Percentiles rank a stretch among this genome's conserved stretches.
These are phyloP conservation scores for Podospora bellae-mahoneyi DNA, from an alignment of 495 filamentous ascomycete species.

Conservation along the genomic window DNA sequence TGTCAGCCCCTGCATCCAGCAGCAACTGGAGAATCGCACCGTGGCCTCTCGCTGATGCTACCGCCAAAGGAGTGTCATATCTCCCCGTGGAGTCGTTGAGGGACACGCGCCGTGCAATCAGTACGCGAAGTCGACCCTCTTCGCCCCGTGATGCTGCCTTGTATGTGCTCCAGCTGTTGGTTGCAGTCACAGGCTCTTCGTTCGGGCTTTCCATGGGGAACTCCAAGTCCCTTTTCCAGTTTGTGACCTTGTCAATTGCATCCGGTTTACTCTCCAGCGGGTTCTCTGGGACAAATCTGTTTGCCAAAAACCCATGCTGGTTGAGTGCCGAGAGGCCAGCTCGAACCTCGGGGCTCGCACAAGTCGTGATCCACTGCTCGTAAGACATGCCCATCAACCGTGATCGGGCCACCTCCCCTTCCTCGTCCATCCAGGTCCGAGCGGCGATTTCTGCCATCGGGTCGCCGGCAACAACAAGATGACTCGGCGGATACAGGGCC, in stretches of 20 bases:
- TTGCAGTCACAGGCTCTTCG: background rate
- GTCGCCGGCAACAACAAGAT: background rate
- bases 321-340: background rate
- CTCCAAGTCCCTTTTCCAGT: background rate
- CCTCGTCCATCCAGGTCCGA: slow-evolving; percentile 1
- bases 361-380: background rate
- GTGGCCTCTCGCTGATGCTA: background rate
- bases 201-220: background rate
- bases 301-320: background rate
- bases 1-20: background rate
- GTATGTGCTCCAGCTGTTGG: background rate
- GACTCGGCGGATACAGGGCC: background rate
- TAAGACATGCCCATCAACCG: background rate
- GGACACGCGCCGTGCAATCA: background rate
- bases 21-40: background rate
- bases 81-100: background rate
- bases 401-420: background rate
- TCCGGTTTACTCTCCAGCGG: background rate
- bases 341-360: background rate
- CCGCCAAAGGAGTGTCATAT: background rate
- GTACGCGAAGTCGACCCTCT: background rate
- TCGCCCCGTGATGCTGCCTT: slow-evolving; percentile 1
- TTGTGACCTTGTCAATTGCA: background rate
- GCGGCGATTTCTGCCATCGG: background rate
- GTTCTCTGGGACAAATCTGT: background rate